A percentile compares a stretch with the other conserved stretches of the same genome.
Conservation (phyloP, 2,329 filamentous ascomycete genomes). For the Dactylellina drechsleri region DNA sequence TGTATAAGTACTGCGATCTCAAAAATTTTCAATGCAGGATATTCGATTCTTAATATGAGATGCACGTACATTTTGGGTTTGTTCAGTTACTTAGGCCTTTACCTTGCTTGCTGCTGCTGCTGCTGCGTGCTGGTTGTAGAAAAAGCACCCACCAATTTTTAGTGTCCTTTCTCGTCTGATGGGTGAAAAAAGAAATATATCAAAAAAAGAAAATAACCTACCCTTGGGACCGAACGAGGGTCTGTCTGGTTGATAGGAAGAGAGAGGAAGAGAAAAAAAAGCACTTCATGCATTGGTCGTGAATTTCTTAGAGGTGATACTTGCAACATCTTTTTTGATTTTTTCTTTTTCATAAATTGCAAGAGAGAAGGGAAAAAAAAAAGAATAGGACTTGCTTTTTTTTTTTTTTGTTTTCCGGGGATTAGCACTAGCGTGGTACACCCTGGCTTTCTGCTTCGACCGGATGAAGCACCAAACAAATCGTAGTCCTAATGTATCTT, state of each 20-base stretch:
- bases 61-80: constrained; percentile 13
- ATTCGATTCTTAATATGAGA: constrained; percentile 51
- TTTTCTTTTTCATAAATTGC: constrained; percentile 1
- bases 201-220: constrained; percentile 12
- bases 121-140: constrained; percentile 2
- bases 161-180: neutral
- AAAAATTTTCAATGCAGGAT: constrained; percentile 40
- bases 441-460: constrained; percentile 33
- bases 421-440: constrained; percentile 40
- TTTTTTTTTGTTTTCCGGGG: constrained; percentile 36
- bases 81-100: no score
- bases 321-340: constrained; percentile 9
- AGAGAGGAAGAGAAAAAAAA: constrained; percentile 17
- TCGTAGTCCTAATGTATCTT: constrained; percentile 20
- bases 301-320: constrained; percentile 26
- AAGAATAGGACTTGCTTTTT: constrained; percentile 3
- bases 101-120: no score
- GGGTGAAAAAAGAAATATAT: neutral
- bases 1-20: constrained; percentile 56
- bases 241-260: neutral
- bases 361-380: neutral
- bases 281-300: constrained; percentile 32
- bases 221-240: constrained; percentile 7
- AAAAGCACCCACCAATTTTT: neutral
- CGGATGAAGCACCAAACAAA: constrained; percentile 19